phyloP scores from a whole-genome alignment of 208 protist species.

The Trypanosoma theileri region DNA sequence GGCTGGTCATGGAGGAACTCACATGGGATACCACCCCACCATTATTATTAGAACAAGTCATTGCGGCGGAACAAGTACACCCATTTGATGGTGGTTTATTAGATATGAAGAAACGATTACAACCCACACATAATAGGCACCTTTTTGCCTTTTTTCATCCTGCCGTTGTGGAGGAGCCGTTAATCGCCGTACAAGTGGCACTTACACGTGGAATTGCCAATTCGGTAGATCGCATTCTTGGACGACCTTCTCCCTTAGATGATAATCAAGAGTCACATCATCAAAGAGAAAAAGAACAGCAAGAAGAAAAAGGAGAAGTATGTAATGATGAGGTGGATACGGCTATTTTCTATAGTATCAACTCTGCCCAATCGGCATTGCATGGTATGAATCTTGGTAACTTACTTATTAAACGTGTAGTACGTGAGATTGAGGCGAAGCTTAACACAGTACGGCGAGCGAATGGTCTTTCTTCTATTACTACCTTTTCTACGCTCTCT shows the following conservation, averaged over 20 bases:
- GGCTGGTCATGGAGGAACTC: slow-evolving; percentile 84
- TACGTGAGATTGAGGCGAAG: slow-evolving; percentile 67
- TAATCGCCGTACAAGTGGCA: slow-evolving; percentile 85
- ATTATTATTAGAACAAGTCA: slow-evolving; percentile 74
- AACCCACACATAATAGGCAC: slow-evolving; percentile 63
- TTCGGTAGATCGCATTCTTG: slow-evolving; percentile 64
- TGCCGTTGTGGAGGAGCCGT: slow-evolving; percentile 74
- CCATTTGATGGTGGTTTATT: slow-evolving; percentile 57
- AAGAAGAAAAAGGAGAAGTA: not conserved
- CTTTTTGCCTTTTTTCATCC: slow-evolving; percentile 86
- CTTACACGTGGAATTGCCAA: slow-evolving; percentile 56
- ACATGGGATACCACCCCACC: slow-evolving; percentile 76
- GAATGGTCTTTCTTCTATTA: slow-evolving; percentile 42
- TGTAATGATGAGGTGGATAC: slow-evolving; percentile 60
- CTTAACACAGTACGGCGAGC: slow-evolving; percentile 53
- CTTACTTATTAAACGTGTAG: slow-evolving; percentile 86
- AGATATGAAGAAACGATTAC: slow-evolving; percentile 71
- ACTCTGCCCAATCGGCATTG: slow-evolving; percentile 71
- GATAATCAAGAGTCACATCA: not conserved
- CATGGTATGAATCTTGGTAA: slow-evolving; percentile 86
- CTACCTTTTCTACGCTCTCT: slow-evolving; percentile 75
- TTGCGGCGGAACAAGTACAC: slow-evolving; percentile 70
- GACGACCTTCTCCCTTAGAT: slow-evolving; percentile 37
- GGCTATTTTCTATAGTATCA: slow-evolving; percentile 90
- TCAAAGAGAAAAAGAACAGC: slow-evolving; percentile 3